Base-by-base conservation (phyloP, 805 yeast genomes). In the Lachancea dasiensis region DNA sequence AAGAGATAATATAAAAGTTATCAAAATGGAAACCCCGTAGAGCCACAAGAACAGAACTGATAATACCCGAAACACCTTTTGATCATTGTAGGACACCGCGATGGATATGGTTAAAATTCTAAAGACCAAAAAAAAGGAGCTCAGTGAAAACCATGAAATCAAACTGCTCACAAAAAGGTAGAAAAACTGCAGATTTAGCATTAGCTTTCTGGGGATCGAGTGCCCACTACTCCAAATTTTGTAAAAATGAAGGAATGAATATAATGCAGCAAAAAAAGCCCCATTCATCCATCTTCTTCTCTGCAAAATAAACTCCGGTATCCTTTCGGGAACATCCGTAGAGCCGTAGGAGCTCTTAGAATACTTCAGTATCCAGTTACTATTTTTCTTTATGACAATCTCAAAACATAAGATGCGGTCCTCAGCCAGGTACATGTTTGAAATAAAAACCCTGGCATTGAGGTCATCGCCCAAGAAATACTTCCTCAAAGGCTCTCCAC, bases 231-330 rank as follows among this genome's bases (percentile, higher is more conserved):
- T 58, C 89, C 95, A 84, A 32, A 92, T 72, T 45, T 77, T 74
- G 47, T 74, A 75, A 59, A 80, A 79, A 60, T 89, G 95, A 41
- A 78, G 73, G 39, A 86, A 73, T 0, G 97, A 79, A 57, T 92
- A 90, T 40, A 87, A 70, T 6, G 95, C 92, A 0, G 97, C 97
- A 64, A 92, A 90, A 54, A 92, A 83, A 0, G 97, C 87, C 39
- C 97, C 97, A 59, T 90, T 90, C 48, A 90, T 73, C 97, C 97
- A 92, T 64, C 97, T 77, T 58, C 97, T 74, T 67, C 97, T 76
- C 62, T 90, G 97, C 27, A 87, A 72, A 22, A 92, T 80, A 46
- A 90, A 80, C 54, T 89, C 96, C 16, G 92, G 79, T 23, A 90
- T 72, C 24, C 75, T 68, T 48, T 84, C 95, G 5, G 97, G 97